A percentile compares a stretch with the other conserved stretches of the same genome.
These are phyloP conservation scores for Talaromyces borbonicus DNA, from an alignment of 495 filamentous ascomycete genomes.

Conservation along the genomic window DNA sequence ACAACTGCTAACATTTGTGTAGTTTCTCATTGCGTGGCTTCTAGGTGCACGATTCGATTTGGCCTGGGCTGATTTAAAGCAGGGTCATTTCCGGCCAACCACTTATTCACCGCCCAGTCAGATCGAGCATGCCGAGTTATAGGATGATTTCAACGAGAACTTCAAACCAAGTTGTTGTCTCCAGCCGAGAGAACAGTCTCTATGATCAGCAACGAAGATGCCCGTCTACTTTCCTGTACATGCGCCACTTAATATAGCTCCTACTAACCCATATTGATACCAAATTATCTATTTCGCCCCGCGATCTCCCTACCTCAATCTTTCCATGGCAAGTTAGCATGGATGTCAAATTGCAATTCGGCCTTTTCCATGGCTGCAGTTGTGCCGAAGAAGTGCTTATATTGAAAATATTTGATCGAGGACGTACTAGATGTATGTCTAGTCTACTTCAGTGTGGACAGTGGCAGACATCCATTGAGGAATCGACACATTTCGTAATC, in stretches of 20 bases:
- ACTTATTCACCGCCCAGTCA: constrained; percentile 21
- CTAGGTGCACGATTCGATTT: constrained; percentile 60
- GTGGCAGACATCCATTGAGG: constrained; percentile 44
- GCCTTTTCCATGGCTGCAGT: constrained; percentile 72
- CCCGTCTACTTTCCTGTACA: not conserved
- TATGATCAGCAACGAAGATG: not conserved
- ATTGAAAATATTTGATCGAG: constrained; percentile 34
- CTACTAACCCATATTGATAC: not conserved
- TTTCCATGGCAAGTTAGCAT: constrained; percentile 51
- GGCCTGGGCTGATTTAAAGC: constrained; percentile 43
- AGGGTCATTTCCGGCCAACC: constrained; percentile 40
- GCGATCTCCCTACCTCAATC: not conserved
- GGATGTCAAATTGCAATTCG: constrained; percentile 99
- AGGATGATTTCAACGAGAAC: too few relatives aligned
- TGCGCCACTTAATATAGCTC: not conserved
- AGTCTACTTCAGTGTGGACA: constrained; percentile 16
- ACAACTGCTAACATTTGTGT: not conserved
- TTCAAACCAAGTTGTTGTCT: too few relatives aligned
- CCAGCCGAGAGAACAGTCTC: not conserved
- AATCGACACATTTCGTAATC: constrained; percentile 28
- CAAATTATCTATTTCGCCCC: not conserved
- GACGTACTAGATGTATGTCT: constrained; percentile 44
- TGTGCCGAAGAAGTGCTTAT: constrained; percentile 86
- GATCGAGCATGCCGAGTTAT: constrained; percentile 28
- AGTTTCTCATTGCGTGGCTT: constrained; percentile 59